Conservation (phyloP, 169 alveolate genomes). For the Plasmodium chabaudi region DNA sequence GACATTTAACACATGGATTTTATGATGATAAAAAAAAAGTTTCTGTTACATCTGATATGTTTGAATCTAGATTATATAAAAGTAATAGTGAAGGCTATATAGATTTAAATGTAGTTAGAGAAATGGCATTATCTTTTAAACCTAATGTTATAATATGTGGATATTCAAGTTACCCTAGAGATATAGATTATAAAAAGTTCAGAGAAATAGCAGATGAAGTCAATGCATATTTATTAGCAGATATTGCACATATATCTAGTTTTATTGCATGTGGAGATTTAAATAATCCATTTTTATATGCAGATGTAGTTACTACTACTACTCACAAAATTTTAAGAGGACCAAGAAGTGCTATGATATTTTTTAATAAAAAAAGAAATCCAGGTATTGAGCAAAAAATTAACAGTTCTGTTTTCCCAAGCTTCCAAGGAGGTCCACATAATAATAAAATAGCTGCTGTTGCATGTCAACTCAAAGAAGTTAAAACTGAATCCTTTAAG, state of each 20-base stretch:
- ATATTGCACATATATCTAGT: constrained; percentile 98
- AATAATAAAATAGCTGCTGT: constrained; percentile 90
- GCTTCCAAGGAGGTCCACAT: constrained; percentile 98
- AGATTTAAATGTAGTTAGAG: constrained; percentile 68
- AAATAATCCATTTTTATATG: constrained; percentile 93
- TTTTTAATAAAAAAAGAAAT: constrained; percentile 89
- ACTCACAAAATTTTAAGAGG: constrained; percentile 98
- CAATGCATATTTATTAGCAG: constrained; percentile 96
- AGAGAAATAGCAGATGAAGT: constrained; percentile 94
- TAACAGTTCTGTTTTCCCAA: constrained; percentile 97
- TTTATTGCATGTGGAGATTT: constrained; percentile 94
- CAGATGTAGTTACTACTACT: constrained; percentile 98
- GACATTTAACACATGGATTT: constrained; percentile 95
- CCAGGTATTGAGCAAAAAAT: constrained; percentile 91
- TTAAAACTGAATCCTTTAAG: constrained; percentile 79
- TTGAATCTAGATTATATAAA: constrained; percentile 94
- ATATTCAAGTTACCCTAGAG: constrained; percentile 86
- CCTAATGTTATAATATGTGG: constrained; percentile 93
- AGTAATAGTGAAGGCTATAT: constrained; percentile 78
- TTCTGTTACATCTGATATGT: constrained; percentile 95
- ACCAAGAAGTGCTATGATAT: constrained; percentile 96
- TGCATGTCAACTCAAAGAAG: constrained; percentile 90
- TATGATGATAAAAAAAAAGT: constrained; percentile 92
- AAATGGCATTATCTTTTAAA: constrained; percentile 83
- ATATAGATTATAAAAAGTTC: constrained; percentile 91